phyloP scores from a whole-genome alignment of 495 filamentous ascomycete species.

The Penicillium fimorum region DNA sequence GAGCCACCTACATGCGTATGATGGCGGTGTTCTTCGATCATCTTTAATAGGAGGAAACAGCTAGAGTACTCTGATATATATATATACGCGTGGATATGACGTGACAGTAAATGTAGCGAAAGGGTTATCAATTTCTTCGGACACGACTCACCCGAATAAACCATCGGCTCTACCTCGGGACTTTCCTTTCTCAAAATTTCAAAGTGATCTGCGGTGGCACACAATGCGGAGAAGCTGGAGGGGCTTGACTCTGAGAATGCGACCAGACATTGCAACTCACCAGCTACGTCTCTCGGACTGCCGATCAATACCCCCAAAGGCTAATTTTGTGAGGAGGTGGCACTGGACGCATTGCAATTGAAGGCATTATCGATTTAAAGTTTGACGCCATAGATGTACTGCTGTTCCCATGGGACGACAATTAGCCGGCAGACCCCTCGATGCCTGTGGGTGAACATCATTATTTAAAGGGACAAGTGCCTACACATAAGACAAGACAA shows the following conservation, averaged over 20 bases:
- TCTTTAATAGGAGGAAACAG: not conserved
- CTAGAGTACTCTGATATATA: not conserved
- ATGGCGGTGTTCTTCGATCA: not conserved
- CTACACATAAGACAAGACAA: not conserved
- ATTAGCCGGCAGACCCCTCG: not conserved
- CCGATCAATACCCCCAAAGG: not conserved
- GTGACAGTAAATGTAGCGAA: not conserved
- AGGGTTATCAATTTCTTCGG: not conserved
- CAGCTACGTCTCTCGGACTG: not conserved
- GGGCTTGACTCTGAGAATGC: not conserved
- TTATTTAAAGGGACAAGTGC: not conserved
- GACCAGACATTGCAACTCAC: slow-evolving; percentile 1
- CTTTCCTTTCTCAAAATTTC: not conserved
- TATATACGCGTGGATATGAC: not conserved
- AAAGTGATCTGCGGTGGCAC: not conserved
- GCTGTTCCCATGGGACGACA: not conserved
- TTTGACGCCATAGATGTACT: not conserved
- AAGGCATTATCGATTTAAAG: not conserved
- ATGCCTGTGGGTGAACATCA: not conserved
- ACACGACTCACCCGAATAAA: not conserved
- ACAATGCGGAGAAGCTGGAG: slow-evolving; percentile 4
- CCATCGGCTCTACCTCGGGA: not conserved
- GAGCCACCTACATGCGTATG: not conserved
- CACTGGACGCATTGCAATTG: not conserved
- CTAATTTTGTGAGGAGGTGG: not conserved